Conservation (phyloP, 345 rosid genomes). For the Pistacia integerrima region DNA sequence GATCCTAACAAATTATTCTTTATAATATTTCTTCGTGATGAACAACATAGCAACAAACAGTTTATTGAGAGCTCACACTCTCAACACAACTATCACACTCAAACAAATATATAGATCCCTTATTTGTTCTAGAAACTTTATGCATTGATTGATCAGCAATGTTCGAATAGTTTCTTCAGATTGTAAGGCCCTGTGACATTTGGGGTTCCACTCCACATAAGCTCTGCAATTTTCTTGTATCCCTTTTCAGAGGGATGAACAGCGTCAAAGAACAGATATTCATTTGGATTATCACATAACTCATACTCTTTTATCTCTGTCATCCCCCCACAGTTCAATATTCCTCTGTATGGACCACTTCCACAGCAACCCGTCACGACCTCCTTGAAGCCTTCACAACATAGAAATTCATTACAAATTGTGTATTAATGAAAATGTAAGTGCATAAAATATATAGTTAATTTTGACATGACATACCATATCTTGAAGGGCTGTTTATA, state of each 20-base stretch:
- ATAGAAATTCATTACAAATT: background rate
- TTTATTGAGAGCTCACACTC: too few relatives aligned
- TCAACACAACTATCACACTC: too few relatives aligned
- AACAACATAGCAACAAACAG: too few relatives aligned
- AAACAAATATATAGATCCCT: too few relatives aligned
- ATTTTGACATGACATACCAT: conserved; percentile 9
- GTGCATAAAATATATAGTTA: too few relatives aligned
- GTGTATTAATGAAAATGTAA: too few relatives aligned
- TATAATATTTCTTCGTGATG: too few relatives aligned
- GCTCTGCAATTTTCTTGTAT: conserved; percentile 7
- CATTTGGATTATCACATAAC: conserved; percentile 8
- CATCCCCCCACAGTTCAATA: background rate
- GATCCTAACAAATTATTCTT: too few relatives aligned
- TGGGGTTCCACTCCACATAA: conserved; percentile 10
- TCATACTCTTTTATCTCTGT: background rate
- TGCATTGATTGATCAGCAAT: too few relatives aligned
- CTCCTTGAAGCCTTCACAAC: conserved; percentile 36
- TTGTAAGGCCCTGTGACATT: conserved; percentile 11
- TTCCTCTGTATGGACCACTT: conserved; percentile 17
- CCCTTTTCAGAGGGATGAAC: conserved; percentile 7
- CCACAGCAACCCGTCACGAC: conserved; percentile 35
- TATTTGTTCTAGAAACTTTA: background rate
- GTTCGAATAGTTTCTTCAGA: conserved; percentile 5
- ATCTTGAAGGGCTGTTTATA: conserved; percentile 15
- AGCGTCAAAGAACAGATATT: conserved; percentile 9